phyloP scores from a whole-genome alignment of 805 yeast species.

The Ogataea salicorniae region DNA sequence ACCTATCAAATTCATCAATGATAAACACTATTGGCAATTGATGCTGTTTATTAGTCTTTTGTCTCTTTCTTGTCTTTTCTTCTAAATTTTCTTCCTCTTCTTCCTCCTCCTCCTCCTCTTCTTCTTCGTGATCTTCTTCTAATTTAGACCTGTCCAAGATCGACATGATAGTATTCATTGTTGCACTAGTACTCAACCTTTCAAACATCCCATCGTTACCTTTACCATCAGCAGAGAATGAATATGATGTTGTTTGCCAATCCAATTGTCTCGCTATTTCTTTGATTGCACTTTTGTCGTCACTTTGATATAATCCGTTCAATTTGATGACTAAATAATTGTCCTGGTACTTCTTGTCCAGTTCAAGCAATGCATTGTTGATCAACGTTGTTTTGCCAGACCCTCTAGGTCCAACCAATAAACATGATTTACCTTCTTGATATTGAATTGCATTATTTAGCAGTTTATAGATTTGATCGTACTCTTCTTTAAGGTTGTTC shows the following conservation, averaged over 20 bases:
- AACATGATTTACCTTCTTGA: constrained; percentile 75
- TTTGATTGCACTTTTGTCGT: constrained; percentile 74
- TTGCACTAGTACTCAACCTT: constrained; percentile 37
- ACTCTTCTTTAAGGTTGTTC: constrained; percentile 35
- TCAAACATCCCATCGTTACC: constrained; percentile 14
- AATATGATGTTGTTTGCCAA: constrained; percentile 9
- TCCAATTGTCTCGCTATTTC: constrained; percentile 86
- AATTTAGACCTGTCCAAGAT: constrained; percentile 40
- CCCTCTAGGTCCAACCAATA: constrained; percentile 75
- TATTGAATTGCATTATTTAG: constrained; percentile 60
- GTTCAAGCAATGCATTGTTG: constrained; percentile 45
- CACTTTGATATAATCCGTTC: constrained; percentile 66
- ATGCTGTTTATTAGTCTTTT: constrained; percentile 20
- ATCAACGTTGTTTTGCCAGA: constrained; percentile 70
- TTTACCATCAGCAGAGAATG: constrained; percentile 8
- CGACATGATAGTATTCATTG: constrained; percentile 53
- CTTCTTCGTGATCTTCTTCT: constrained; percentile 7
- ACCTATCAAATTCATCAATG: constrained; percentile 81
- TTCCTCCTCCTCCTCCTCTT: constrained; percentile 3
- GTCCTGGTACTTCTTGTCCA: constrained; percentile 37
- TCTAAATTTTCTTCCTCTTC: constrained; percentile 5
- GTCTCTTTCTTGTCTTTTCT: constrained; percentile 13
- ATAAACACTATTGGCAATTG: constrained; percentile 63
- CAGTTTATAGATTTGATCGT: constrained; percentile 48
- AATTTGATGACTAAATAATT: constrained; percentile 60